These are phyloP conservation scores for Aspergillus ochraceus DNA, from an alignment of 2,329 filamentous ascomycete species.

Conservation along the genomic window DNA sequence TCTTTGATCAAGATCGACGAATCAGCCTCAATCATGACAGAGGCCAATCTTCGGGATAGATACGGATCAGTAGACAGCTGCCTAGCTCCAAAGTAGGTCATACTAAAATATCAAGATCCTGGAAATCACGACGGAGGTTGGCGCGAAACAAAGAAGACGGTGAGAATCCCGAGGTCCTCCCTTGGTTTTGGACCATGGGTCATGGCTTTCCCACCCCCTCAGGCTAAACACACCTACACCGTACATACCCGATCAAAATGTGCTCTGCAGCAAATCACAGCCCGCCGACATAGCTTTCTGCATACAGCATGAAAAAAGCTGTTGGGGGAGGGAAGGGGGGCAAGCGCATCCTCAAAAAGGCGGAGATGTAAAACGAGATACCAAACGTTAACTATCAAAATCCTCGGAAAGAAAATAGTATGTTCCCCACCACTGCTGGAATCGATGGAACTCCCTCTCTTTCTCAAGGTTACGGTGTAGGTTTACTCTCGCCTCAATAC, in stretches of 20 bases:
- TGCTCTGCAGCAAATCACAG: neutral
- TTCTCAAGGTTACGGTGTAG: neutral
- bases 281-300: neutral
- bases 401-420: neutral
- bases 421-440: neutral
- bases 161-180: constrained; percentile 12
- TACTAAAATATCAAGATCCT: neutral
- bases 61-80: neutral
- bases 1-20: neutral
- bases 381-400: neutral
- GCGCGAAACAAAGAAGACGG: constrained; percentile 12
- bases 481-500: neutral
- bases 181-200: neutral
- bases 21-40: neutral
- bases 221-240: neutral
- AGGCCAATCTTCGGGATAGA: neutral
- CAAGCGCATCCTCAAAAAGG: neutral
- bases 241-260: neutral
- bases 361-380: neutral
- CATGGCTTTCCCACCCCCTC: neutral
- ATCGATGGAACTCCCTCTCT: neutral
- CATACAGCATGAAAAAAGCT: neutral
- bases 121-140: neutral
- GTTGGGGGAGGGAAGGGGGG: neutral
- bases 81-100: neutral